These are phyloP conservation scores for Boletus patriciae DNA, from an alignment of 768 basidiomycete species.

Conservation along the genomic window DNA sequence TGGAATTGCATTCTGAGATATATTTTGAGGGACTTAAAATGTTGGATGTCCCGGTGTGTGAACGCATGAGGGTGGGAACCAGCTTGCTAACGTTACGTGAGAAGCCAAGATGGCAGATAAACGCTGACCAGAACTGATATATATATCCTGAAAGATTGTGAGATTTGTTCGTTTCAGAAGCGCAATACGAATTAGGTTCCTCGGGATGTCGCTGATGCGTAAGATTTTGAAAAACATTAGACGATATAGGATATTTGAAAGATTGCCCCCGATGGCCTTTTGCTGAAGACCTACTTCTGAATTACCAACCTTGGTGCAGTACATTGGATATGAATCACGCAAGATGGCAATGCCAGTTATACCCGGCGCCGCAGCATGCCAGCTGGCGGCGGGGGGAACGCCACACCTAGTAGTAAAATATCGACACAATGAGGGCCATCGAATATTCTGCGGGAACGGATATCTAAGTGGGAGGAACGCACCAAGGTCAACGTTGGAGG, in stretches of 20 bases:
- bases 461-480: not conserved
- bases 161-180: not conserved
- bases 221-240: not conserved
- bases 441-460: not conserved
- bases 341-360: not conserved
- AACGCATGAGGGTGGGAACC: conserved; percentile 18
- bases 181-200: not conserved
- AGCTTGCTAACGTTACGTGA: conserved; percentile 22
- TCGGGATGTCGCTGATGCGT: not conserved
- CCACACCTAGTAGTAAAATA: not conserved
- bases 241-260: not conserved
- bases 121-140: conserved; percentile 7
- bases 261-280: not conserved
- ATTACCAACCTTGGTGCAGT: conserved; percentile 1
- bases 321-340: not conserved
- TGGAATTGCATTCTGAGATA: no score
- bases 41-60: no score
- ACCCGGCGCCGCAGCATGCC: not conserved
- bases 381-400: not conserved
- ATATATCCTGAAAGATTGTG: conserved; percentile 2
- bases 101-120: conserved; percentile 12
- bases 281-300: not conserved
- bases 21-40: no score
- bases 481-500: not conserved
- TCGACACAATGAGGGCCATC: not conserved